Base-by-base conservation (phyloP, 2,329 filamentous ascomycete species). In the Plenodomus tracheiphilus region DNA sequence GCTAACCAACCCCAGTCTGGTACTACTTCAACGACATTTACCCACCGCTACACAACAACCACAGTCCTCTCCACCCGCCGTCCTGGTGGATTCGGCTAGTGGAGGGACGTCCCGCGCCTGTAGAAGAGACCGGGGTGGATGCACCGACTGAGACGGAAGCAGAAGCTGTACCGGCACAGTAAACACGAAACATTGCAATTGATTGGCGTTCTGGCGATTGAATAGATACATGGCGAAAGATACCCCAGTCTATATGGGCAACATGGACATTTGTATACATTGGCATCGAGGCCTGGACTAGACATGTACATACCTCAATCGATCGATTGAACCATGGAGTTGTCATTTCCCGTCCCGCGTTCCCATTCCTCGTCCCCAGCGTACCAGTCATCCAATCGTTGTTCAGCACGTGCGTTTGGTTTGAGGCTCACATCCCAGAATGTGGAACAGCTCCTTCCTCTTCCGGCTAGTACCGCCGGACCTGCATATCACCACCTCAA, bases 21-120 rank as follows among this genome's bases (percentile, higher is more conserved):
- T 99, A 97, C 74, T 99, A 97, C 77, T 97, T 97, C 74, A 89
- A 86, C 51, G 94, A 99, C 71, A 92, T 99, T 15, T 99, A 96
- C 73, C 94, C 94, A 3, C 89, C 91, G 2, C 82, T 97, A 37
- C 89, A 97, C 74, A 85, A 88, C 55, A 91, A 91, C 16, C 86
- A 88, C 43, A 82, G 89, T 47, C 94, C 94, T 0, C 79, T 99
- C 40, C 93, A 96, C 63, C 93, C 94, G 32, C 94, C 94, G 0
- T 76, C 78, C 50, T 97, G 90, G 86, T 99, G 93, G 93, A 83
- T 89, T 49, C 82, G 91, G 36, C 67, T 97, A 16, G 96, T 96
- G 66, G 91, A 86, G 42, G 69, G 70, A 16, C 61, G 56, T 6
- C 69, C 68, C 1, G 51, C 56, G 32, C 55, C 60, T 3, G 49